These are phyloP conservation scores for Colletotrichum viniferum DNA, from an alignment of 2,329 filamentous ascomycete genomes.

Conservation along the genomic window DNA sequence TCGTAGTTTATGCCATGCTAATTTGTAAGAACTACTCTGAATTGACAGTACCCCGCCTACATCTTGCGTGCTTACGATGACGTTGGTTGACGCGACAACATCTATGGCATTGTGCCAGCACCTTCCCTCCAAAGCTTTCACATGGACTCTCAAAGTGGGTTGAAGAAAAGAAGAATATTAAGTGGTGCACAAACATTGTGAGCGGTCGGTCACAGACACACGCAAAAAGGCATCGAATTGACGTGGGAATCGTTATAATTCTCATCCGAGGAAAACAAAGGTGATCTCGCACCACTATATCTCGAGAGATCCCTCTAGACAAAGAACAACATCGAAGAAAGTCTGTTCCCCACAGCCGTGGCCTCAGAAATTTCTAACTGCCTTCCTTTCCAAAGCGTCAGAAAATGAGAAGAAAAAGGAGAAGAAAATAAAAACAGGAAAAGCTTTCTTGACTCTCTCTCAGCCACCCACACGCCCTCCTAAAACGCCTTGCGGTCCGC, in stretches of 20 bases:
- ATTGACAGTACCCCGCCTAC: not conserved
- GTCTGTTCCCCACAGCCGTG: not conserved
- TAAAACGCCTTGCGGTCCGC: slow-evolving; percentile 9
- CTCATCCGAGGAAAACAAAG: not conserved
- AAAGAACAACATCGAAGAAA: not conserved
- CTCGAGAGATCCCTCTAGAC: not conserved
- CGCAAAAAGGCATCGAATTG: not conserved
- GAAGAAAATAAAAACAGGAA: not conserved
- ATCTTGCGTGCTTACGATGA: not conserved
- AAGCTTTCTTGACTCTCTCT: not conserved
- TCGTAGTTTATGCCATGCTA: not conserved
- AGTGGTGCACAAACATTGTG: too few species aligned
- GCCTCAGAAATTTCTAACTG: not conserved
- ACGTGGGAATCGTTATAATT: slow-evolving; percentile 4
- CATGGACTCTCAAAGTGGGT: not conserved
- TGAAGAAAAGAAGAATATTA: too few species aligned
- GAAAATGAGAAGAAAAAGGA: not conserved
- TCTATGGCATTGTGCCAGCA: accelerated
- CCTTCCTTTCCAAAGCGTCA: slow-evolving; percentile 1
- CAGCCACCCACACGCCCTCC: not conserved
- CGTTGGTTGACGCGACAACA: not conserved
- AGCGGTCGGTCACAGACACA: not conserved
- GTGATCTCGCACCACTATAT: not conserved
- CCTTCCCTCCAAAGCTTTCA: not conserved
- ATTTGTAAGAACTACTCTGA: not conserved